Evolutionary conservation across 306 rosid genomes (phyloP).

Genomic region (Cucumis sativus): DNA sequence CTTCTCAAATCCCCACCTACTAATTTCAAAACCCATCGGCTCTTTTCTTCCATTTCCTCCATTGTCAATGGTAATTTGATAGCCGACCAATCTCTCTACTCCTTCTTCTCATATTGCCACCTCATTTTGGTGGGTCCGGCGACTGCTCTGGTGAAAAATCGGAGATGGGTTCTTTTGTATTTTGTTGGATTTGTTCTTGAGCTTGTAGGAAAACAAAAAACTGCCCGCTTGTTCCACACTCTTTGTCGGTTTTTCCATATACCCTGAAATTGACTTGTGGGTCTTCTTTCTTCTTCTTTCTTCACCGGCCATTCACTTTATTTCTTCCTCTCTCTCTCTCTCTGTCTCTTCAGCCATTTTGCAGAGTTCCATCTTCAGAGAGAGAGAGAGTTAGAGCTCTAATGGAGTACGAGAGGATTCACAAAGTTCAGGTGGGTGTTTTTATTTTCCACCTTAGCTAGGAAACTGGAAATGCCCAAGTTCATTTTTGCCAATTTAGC

Average conservation of each 20-base stretch:
- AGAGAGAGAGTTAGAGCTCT: constrained; percentile 22
- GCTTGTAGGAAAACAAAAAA: background rate
- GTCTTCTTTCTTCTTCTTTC: constrained; percentile 1
- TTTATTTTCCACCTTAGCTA: background rate
- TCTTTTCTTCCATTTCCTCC: background rate
- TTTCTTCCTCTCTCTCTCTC: background rate
- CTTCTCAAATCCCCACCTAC: constrained; percentile 7
- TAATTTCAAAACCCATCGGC: background rate
- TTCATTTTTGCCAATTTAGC: background rate
- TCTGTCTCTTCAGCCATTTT: background rate
- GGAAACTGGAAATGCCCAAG: background rate
- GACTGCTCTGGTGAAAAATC: background rate
- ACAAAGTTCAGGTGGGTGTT: constrained; percentile 64
- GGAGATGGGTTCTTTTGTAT: background rate
- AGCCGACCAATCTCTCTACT: background rate
- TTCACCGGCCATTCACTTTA: background rate
- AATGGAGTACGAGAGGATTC: constrained; percentile 91
- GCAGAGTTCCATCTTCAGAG: background rate
- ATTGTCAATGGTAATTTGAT: background rate
- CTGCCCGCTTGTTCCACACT: background rate
- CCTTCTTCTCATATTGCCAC: background rate
- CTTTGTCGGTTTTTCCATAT: background rate
- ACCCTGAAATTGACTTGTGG: background rate
- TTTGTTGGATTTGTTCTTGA: background rate
- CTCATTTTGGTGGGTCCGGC: background rate